Base-by-base conservation (phyloP, 106 monocot species). In the Gastrodia elata region DNA sequence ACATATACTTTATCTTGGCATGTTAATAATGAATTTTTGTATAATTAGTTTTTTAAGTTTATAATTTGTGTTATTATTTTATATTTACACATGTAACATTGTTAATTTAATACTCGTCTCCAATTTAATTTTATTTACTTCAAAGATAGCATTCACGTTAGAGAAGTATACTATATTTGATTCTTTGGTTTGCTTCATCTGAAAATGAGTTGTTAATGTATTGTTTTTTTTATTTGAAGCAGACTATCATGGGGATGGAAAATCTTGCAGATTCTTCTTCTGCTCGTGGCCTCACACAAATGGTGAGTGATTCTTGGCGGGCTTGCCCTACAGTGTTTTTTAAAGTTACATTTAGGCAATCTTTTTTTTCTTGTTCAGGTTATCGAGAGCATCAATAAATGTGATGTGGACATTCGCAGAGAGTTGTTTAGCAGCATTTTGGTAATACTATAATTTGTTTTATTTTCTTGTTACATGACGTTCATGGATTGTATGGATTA, bases 211-310 rank as follows among this genome's bases (percentile, higher is more conserved):
- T 61, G 20, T 18, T 37, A 36, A 68, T 55, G 2, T 37, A 30
- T 74, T 39, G 71, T 7, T 75, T 68, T 77, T 22, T 10, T 11
- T 8, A 43, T 18, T 83, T 32, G 38, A 80, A 76, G 1, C 37
- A 96, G 96, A 96, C 90, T 39, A 96, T 96, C 77, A 92, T 92
- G 70, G 90, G 96, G 58, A 83, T 92, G 81, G 92, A 90, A 71
- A 78, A 75, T 30, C 86, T 80, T 81, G 71, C 74, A 33, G 87
- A 86, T 83, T 71, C 82, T 58, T 46, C 82, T 84, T 61, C 75
- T 71, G 69, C 84, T 48, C 85, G 82, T 40, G 92, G 89, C 65
- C 86, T 96, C 71, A 89, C 96, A 36, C 89, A 90, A 82, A 96
- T 96, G 96, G 96, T 96, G 55, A 73, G 26, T 42, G 61, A 39